These are phyloP conservation scores for Calcarisporium arbuscula DNA, from an alignment of 2,329 filamentous ascomycete genomes.

Conservation along the genomic window DNA sequence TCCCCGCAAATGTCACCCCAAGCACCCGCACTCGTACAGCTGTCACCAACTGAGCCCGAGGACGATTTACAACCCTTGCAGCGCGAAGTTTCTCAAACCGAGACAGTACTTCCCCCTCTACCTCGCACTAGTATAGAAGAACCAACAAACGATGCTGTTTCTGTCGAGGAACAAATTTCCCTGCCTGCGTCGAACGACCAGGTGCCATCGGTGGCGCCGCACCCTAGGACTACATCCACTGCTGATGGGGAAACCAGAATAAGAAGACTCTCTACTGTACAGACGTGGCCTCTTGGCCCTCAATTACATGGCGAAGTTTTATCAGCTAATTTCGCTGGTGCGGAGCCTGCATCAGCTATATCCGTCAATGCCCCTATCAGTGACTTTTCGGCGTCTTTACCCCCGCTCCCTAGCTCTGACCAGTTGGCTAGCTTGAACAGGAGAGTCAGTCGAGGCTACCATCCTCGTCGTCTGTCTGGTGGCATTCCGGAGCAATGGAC, in stretches of 20 bases:
- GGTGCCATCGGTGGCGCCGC: no score
- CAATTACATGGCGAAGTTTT: constrained; percentile 17
- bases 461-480: constrained; percentile 38
- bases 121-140: no score
- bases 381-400: constrained; percentile 28
- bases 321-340: constrained; percentile 16
- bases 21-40: constrained; percentile 1
- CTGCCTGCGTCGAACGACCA: no score
- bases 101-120: constrained; percentile 15
- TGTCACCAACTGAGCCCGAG: constrained; percentile 5
- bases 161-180: no score
- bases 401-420: constrained; percentile 31
- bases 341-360: constrained; percentile 37
- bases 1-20: constrained; percentile 25
- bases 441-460: constrained; percentile 29
- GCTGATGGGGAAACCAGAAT: constrained; percentile 13
- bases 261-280: constrained; percentile 26
- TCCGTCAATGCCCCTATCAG: constrained; percentile 22
- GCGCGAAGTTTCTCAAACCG: constrained; percentile 11
- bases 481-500: constrained; percentile 32
- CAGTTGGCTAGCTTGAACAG: constrained; percentile 32
- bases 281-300: constrained; percentile 41
- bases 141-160: no score
- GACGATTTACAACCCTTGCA: not conserved
- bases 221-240: no score